Base-by-base conservation (phyloP, 1,284 basidiomycete species). In the Rhizoctonia solani region DNA sequence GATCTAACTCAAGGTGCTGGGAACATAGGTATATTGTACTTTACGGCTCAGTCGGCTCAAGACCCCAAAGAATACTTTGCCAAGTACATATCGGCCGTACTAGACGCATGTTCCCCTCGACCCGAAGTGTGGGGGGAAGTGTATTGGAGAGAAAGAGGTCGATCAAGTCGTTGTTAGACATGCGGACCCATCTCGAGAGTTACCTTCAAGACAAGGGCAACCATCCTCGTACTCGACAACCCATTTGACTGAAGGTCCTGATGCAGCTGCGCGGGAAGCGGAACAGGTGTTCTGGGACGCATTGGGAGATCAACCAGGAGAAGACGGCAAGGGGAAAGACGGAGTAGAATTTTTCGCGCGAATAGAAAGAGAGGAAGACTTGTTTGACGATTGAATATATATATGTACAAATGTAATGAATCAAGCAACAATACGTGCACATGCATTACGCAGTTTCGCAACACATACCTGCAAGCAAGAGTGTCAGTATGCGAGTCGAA, bases 221-320 rank as follows among this genome's bases (percentile, higher is more conserved):
- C 41, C 4, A 34, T 11, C 4, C 32, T 11, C 32, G 47, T 46
- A 41, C 52, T 58, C 52, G 19, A 69, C 69, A 27, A 30, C 29
- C 46, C 66, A 37, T 29, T 69, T 59, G 52, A 65, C 87, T 1
- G 83, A 87, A 50, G 74, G 81, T 23, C 79, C 85, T 25, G 89
- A 92, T 74, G 75, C 80, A 41, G 82, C 87, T 37, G 83, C 87
- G 1, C 69, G 72, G 5, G 75, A 82, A 68, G 90, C 87, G 0
- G 86, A 93, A 74, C 73, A 73, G 11, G 77, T 84, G 1, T 93
- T 90, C 74, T 85, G 83, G 81, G 79, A 80, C 50, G 80, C 83
- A 0, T 74, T 83, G 0, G 74, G 73, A 14, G 61, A 69, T 16
- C 66, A 66, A 34, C 66, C 74, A 9, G 54, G 21, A 56, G 42